phyloP scores from a whole-genome alignment of 805 yeast species.

The Wickerhamiella australiensis region DNA sequence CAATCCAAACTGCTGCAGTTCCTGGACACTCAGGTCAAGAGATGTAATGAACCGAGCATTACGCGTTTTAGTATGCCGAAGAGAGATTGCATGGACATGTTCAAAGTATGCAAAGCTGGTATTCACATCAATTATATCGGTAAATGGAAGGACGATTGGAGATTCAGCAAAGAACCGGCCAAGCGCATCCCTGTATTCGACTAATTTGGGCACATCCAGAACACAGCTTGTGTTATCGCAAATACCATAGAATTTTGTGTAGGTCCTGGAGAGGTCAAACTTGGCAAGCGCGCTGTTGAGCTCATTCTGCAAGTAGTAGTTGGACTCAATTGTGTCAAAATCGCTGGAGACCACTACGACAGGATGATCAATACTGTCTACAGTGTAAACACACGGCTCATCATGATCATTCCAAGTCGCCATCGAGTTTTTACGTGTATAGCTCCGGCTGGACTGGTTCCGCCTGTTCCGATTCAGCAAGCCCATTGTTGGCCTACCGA shows the following conservation, averaged over 20 bases:
- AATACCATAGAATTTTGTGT: neutral
- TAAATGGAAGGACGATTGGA: neutral
- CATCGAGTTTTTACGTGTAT: neutral
- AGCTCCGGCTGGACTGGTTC: slow-evolving; percentile 1
- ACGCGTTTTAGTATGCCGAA: neutral
- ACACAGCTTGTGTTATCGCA: neutral
- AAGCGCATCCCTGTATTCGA: neutral
- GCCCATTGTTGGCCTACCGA: neutral
- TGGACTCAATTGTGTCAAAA: neutral
- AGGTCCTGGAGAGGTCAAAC: neutral
- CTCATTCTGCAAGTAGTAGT: neutral
- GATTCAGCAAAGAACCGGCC: neutral
- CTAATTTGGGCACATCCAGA: neutral
- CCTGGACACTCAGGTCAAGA: neutral
- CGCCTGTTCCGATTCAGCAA: neutral
- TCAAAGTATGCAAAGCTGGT: neutral
- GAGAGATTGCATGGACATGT: neutral
- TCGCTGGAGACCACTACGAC: neutral
- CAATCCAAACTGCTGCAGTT: neutral
- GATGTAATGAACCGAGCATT: neutral
- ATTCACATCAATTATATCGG: neutral
- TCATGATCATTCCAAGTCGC: neutral
- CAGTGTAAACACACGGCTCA: slow-evolving; percentile 1
- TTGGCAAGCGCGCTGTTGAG: neutral
- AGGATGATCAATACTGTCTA: neutral